Percentiles rank a stretch among this genome's conserved stretches.
Conservation (phyloP, 78 protist genomes). For the Dictyostelium firmibasis region DNA sequence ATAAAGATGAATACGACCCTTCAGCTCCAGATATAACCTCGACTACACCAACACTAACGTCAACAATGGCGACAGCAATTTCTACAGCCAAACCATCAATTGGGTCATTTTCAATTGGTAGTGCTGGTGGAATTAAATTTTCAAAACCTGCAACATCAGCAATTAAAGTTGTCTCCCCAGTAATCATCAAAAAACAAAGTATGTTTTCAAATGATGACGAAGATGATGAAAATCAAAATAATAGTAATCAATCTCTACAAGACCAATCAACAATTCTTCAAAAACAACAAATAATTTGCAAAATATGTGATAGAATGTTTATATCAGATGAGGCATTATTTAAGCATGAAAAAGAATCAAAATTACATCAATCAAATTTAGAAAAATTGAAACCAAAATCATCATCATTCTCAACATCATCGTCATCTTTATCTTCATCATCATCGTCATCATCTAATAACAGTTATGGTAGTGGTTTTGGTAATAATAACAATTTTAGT, state of each 20-base stretch:
- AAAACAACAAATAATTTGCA: constrained; percentile 13
- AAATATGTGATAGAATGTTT: constrained; percentile 51
- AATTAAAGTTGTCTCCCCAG: constrained; percentile 49
- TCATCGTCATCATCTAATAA: not conserved
- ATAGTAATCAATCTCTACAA: not conserved
- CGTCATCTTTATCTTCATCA: not conserved
- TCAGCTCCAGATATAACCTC: not conserved
- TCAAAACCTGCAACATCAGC: constrained; percentile 7
- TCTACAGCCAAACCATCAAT: not conserved
- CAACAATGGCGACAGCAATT: not conserved
- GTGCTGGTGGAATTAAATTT: constrained; percentile 30
- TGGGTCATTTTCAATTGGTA: not conserved
- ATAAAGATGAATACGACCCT: not conserved
- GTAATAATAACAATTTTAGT: not conserved
- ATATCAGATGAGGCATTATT: constrained; percentile 18
- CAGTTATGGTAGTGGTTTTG: not conserved
- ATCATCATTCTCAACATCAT: not conserved
- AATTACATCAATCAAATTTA: constrained; percentile 38
- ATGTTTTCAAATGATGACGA: not conserved
- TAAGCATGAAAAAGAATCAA: constrained; percentile 67
- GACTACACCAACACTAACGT: not conserved
- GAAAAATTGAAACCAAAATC: constrained; percentile 14
- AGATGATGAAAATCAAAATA: not conserved
- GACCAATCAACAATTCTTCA: not conserved
- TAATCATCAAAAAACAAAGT: constrained; percentile 24